Evolutionary conservation across 2,329 filamentous ascomycete species (phyloP).

Genomic region (Cladosporium austrohemisphaericum): DNA sequence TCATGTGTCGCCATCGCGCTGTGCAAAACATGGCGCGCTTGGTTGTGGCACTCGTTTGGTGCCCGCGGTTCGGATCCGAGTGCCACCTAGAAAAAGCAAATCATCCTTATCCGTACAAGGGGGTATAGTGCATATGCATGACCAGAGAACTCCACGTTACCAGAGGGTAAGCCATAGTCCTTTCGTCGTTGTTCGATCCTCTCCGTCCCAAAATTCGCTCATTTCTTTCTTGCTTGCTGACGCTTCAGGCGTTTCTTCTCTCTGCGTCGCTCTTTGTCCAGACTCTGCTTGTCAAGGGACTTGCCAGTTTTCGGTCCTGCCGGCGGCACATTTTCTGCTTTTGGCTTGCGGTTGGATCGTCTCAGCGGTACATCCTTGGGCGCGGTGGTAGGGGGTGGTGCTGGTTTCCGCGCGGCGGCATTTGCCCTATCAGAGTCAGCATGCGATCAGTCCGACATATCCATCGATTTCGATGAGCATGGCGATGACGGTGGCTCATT

Average conservation of each 20-base stretch:
- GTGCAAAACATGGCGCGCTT: neutral
- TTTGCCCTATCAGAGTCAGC: slow-evolving; percentile 1
- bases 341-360: slow-evolving; percentile 4
- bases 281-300: no score
- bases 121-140: slow-evolving; percentile 5
- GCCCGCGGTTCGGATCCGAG: slow-evolving; percentile 1
- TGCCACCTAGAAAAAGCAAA: slow-evolving; percentile 9
- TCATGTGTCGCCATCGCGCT: neutral
- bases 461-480: slow-evolving; percentile 7
- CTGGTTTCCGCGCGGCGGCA: neutral
- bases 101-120: slow-evolving; percentile 8
- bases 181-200: neutral
- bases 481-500: neutral
- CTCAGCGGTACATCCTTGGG: slow-evolving; percentile 3
- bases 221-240: neutral
- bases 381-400: neutral
- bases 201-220: neutral
- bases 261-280: neutral
- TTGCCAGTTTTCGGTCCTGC: no score
- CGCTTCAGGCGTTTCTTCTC: neutral
- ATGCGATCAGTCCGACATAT: neutral
- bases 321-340: neutral
- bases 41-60: neutral
- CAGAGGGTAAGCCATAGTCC: slow-evolving; percentile 1
- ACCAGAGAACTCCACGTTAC: slow-evolving; percentile 6